phyloP scores from a whole-genome alignment of 2,329 filamentous ascomycete species.

The Sclerotinia subarctica region DNA sequence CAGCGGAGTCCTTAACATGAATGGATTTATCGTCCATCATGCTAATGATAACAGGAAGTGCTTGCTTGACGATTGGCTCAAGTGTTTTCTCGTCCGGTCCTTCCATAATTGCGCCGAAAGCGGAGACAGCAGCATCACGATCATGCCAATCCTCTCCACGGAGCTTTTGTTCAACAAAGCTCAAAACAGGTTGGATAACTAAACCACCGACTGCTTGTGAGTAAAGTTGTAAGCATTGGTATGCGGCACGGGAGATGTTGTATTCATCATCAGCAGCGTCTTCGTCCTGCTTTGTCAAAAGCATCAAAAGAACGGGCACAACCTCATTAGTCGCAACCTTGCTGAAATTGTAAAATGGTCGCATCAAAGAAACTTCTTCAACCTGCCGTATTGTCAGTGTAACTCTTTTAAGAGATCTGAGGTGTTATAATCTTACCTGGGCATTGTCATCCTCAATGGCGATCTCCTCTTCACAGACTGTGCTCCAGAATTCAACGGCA shows the following conservation, averaged over 20 bases:
- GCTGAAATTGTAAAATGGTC: constrained; percentile 94
- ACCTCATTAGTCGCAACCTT: constrained; percentile 91
- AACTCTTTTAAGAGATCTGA: background rate
- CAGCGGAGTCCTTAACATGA: constrained; percentile 92
- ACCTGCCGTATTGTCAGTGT: constrained; percentile 25
- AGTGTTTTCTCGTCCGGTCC: constrained; percentile 90
- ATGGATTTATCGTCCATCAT: constrained; percentile 88
- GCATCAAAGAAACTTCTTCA: constrained; percentile 53
- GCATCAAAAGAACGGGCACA: constrained; percentile 81
- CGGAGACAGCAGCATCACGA: constrained; percentile 92
- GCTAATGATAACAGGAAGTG: constrained; percentile 82
- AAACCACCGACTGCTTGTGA: constrained; percentile 83
- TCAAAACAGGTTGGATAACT: constrained; percentile 81
- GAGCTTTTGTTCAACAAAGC: constrained; percentile 89
- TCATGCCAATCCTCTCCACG: constrained; percentile 90
- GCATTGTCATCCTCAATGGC: constrained; percentile 96
- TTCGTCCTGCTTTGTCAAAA: constrained; percentile 96
- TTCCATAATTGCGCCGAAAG: constrained; percentile 98
- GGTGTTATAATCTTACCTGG: constrained; percentile 50
- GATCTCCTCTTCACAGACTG: constrained; percentile 98
- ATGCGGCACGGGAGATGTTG: constrained; percentile 90
- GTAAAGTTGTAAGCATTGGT: constrained; percentile 95
- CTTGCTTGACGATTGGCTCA: constrained; percentile 93
- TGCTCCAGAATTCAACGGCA: constrained; percentile 99
- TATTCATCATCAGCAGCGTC: constrained; percentile 97